Percentiles rank a stretch among this genome's conserved stretches.
phyloP scores from a whole-genome alignment of 2,329 filamentous ascomycete genomes.

The Fusarium newnesense region DNA sequence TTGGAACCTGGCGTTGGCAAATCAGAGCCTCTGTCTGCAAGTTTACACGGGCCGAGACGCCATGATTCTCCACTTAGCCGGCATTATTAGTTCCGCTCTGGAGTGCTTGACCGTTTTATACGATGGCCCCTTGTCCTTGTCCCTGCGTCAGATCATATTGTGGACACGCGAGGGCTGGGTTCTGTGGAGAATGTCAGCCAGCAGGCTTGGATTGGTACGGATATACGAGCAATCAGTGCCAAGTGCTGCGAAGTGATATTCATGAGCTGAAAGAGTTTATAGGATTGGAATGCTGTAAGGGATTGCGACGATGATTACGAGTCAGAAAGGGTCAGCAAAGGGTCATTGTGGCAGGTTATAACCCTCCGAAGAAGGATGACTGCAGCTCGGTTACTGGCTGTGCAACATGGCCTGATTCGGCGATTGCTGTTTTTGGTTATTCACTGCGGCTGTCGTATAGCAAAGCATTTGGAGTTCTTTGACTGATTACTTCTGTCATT shows the following conservation, averaged over 20 bases:
- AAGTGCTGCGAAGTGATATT: background rate
- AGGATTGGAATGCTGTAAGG: background rate
- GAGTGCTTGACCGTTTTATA: background rate
- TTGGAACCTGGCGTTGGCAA: background rate
- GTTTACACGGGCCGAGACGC: background rate
- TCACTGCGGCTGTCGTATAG: background rate
- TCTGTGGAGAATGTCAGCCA: background rate
- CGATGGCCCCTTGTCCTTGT: background rate
- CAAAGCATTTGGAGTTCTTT: fast-evolving
- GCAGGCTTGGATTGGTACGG: background rate
- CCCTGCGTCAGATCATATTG: background rate
- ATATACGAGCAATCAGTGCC: background rate
- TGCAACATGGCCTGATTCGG: background rate
- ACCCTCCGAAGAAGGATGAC: background rate
- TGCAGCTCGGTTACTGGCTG: background rate
- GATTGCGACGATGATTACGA: background rate
- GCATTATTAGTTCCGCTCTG: background rate
- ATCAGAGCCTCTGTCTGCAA: background rate
- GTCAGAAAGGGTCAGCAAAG: background rate
- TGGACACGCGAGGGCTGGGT: background rate
- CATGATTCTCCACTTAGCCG: background rate
- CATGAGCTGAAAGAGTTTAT: background rate
- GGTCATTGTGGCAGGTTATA: background rate
- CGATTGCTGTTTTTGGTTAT: background rate
- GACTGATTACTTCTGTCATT: background rate